phyloP scores from a whole-genome alignment of 805 yeast species.

The Yamadazyma akitaensis region DNA sequence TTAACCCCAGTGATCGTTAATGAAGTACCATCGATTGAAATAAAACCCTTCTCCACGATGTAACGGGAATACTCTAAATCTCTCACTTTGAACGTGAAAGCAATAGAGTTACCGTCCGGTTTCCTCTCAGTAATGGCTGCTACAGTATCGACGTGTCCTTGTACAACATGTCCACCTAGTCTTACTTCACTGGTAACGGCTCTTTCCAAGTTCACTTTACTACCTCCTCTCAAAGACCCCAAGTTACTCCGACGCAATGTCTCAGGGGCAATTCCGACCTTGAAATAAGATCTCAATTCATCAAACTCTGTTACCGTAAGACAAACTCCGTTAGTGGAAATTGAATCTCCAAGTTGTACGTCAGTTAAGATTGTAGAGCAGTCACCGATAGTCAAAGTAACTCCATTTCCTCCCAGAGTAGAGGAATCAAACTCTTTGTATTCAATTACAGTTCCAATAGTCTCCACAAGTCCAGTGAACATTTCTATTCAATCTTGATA shows the following conservation, averaged over 20 bases:
- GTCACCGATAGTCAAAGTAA: slow-evolving; percentile 61
- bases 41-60: slow-evolving; percentile 93
- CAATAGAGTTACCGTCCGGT: slow-evolving; percentile 72
- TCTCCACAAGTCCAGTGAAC: slow-evolving; percentile 95
- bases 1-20: slow-evolving; percentile 83
- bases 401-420: slow-evolving; percentile 68
- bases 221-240: slow-evolving; percentile 54
- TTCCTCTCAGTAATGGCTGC: slow-evolving; percentile 56
- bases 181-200: slow-evolving; percentile 84
- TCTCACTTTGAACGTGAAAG: slow-evolving; percentile 68
- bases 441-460: slow-evolving; percentile 63
- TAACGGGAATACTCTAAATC: slow-evolving; percentile 62
- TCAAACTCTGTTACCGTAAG: slow-evolving; percentile 85
- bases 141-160: slow-evolving; percentile 93
- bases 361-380: slow-evolving; percentile 66
- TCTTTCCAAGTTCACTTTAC: slow-evolving; percentile 81
- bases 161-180: slow-evolving; percentile 96
- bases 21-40: slow-evolving; percentile 90
- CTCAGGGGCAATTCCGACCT: slow-evolving; percentile 92
- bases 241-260: slow-evolving; percentile 80
- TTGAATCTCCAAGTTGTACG: slow-evolving; percentile 91
- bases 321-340: slow-evolving; percentile 86
- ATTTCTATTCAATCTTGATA: slow-evolving; percentile 41
- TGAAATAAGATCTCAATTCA: slow-evolving; percentile 50
- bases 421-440: slow-evolving; percentile 45